These are phyloP conservation scores for Kluyveromyces marxianus DNA, from an alignment of 1,139 yeast species.

Conservation along the genomic window DNA sequence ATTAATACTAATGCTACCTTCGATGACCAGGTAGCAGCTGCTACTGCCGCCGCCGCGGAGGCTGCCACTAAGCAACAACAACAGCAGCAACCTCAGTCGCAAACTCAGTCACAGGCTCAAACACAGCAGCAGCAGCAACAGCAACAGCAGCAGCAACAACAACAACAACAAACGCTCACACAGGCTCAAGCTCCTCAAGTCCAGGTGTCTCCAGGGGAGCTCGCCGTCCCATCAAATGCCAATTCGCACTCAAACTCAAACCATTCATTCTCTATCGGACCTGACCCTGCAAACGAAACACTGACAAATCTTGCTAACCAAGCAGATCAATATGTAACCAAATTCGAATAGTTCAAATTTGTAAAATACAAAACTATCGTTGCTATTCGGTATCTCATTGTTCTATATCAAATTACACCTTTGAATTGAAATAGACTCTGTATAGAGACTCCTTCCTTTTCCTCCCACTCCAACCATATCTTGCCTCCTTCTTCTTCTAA, in stretches of 20 bases:
- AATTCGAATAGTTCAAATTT: conserved; percentile 19
- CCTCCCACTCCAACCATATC: too few relatives aligned
- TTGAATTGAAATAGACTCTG: too few relatives aligned
- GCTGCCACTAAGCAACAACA: conserved; percentile 27
- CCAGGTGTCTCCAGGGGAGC: background rate
- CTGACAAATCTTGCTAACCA: conserved; percentile 27
- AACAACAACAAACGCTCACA: conserved; percentile 1
- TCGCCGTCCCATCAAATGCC: background rate
- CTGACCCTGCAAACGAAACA: conserved; percentile 14
- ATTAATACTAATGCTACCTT: conserved; percentile 30
- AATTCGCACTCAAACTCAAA: background rate
- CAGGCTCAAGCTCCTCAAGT: conserved; percentile 2
- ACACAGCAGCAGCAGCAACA: too few relatives aligned
- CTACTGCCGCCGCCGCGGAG: conserved; percentile 30
- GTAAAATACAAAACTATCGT: too few relatives aligned
- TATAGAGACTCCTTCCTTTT: too few relatives aligned
- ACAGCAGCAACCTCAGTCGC: conserved; percentile 8
- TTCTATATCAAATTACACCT: too few relatives aligned
- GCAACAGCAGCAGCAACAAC: too few relatives aligned
- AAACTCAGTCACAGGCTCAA: background rate
- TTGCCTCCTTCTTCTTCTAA: too few relatives aligned
- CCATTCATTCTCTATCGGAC: background rate
- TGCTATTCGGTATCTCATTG: background rate
- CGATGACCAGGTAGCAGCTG: conserved; percentile 32
- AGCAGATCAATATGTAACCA: conserved; percentile 30